These are phyloP conservation scores for Scenedesmus sp. DNA, from an alignment of 163 green algal genomes.

Conservation along the genomic window DNA sequence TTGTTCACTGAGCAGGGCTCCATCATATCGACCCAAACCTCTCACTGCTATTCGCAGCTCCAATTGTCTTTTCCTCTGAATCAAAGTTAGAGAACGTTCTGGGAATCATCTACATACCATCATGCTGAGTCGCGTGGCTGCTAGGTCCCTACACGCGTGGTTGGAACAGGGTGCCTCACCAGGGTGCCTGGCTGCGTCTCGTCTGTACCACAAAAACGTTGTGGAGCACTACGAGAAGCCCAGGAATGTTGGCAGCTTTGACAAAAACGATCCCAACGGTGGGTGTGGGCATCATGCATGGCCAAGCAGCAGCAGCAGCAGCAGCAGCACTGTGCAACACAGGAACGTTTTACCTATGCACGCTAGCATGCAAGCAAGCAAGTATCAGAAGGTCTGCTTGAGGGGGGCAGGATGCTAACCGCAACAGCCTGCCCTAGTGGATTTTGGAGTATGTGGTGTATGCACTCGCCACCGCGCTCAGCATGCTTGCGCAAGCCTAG, in stretches of 20 bases:
- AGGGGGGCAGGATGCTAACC: not conserved
- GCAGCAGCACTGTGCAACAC: not conserved
- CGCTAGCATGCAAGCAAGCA: not conserved
- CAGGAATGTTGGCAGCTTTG: constrained; percentile 97
- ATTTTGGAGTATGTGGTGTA: too few relatives aligned
- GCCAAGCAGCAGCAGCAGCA: not conserved
- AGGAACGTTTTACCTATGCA: not conserved
- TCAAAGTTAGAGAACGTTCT: not conserved
- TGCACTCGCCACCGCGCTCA: not conserved
- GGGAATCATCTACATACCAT: not conserved
- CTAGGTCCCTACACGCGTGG: not conserved
- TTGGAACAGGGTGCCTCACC: not conserved
- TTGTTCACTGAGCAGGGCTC: not conserved
- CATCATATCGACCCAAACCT: not conserved
- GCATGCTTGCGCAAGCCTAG: not conserved
- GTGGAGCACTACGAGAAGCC: constrained; percentile 99
- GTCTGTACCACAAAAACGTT: constrained; percentile 92
- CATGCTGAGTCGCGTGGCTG: constrained; percentile 22
- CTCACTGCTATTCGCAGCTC: not conserved
- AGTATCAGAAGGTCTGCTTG: not conserved
- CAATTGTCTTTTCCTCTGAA: not conserved
- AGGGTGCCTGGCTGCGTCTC: constrained; percentile 16
- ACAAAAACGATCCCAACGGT: constrained; percentile 92
- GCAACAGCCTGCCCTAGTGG: not conserved
- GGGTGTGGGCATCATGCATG: not conserved